Conservation (phyloP, 1,284 basidiomycete genomes). For the Sanghuangporus baumii region DNA sequence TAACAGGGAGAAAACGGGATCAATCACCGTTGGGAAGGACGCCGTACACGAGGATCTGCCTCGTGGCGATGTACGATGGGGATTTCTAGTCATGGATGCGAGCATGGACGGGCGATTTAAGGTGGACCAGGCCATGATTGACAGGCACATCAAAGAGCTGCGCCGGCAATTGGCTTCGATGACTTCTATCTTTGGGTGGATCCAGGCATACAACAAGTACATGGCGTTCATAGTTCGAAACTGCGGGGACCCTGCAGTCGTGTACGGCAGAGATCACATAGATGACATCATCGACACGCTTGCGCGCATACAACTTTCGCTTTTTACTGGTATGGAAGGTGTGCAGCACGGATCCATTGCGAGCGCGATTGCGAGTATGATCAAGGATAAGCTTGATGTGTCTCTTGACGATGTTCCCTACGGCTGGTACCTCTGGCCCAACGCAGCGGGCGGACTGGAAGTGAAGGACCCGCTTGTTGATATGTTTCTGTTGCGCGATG, state of each 20-base stretch:
- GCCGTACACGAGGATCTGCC: slow-evolving; percentile 26
- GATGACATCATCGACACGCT: slow-evolving; percentile 32
- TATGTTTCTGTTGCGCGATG: slow-evolving; percentile 28
- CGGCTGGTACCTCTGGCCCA: slow-evolving; percentile 41
- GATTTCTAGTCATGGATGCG: slow-evolving; percentile 35
- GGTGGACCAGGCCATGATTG: slow-evolving; percentile 34
- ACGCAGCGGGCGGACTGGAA: slow-evolving; percentile 35
- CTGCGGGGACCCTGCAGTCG: slow-evolving; percentile 34
- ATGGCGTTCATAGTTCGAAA: slow-evolving; percentile 37
- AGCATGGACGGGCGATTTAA: slow-evolving; percentile 28
- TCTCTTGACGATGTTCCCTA: slow-evolving; percentile 31
- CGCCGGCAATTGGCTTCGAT: slow-evolving; percentile 34
- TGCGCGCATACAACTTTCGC: slow-evolving; percentile 32
- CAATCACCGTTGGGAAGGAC: slow-evolving; percentile 28
- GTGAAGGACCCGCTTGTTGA: slow-evolving; percentile 36
- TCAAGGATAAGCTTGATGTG: slow-evolving; percentile 31
- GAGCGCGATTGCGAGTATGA: slow-evolving; percentile 29
- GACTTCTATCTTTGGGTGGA: slow-evolving; percentile 38
- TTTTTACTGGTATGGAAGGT: slow-evolving; percentile 30
- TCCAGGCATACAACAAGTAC: slow-evolving; percentile 40
- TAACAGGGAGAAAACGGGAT: slow-evolving; percentile 35
- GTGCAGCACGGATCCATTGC: slow-evolving; percentile 21
- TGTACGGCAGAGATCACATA: slow-evolving; percentile 31
- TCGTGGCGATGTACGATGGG: slow-evolving; percentile 34
- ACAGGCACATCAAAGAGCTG: slow-evolving; percentile 34